phyloP scores from a whole-genome alignment of 345 rosid genomes.

The Gynandropsis gynandra region DNA sequence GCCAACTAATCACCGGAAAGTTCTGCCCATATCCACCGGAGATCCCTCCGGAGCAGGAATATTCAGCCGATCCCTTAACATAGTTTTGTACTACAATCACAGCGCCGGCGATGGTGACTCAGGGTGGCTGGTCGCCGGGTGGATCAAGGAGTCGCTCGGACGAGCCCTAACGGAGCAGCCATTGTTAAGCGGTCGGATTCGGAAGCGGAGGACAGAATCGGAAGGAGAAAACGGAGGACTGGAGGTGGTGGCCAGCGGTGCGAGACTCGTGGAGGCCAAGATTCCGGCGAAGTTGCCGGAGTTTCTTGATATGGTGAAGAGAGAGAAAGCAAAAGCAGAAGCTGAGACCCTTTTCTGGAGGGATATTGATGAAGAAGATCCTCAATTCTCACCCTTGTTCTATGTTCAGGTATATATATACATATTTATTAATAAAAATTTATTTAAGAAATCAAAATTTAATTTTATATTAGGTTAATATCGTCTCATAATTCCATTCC shows the following conservation, averaged over 20 bases:
- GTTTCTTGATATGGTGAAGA: conserved; percentile 37
- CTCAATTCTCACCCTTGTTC: conserved; percentile 62
- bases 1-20: conserved; percentile 45
- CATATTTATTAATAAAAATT: neutral
- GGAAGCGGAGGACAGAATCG: conserved; percentile 18
- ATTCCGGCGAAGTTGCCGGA: conserved; percentile 35
- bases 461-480: too few relatives aligned
- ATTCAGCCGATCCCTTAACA: conserved; percentile 40
- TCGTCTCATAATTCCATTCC: too few relatives aligned
- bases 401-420: conserved; percentile 52
- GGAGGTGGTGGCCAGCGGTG: conserved; percentile 65
- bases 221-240: conserved; percentile 36
- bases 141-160: conserved; percentile 68
- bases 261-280: conserved; percentile 54
- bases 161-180: conserved; percentile 53
- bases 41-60: conserved; percentile 33
- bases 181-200: conserved; percentile 49
- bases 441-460: neutral
- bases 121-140: conserved; percentile 59
- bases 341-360: conserved; percentile 62
- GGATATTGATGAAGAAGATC: conserved; percentile 56
- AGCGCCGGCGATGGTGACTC: conserved; percentile 32
- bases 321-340: conserved; percentile 37
- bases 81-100: conserved; percentile 41
- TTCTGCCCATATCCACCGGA: conserved; percentile 28